Base-by-base conservation (phyloP, 106 monocot genomes). In the Acorus gramineus region DNA sequence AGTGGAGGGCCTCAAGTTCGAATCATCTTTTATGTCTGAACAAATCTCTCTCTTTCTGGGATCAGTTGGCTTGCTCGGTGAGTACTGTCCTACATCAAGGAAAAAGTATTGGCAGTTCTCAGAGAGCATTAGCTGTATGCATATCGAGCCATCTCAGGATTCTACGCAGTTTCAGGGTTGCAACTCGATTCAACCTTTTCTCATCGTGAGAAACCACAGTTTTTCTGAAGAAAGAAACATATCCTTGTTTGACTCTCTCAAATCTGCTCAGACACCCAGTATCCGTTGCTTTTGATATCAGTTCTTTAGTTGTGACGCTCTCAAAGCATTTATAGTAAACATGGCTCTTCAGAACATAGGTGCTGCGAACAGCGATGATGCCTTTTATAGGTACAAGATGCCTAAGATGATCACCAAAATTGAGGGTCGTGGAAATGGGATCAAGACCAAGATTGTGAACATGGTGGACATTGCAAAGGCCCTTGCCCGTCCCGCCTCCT, bases 311-410 rank as follows among this genome's bases (percentile, higher is more conserved):
- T 28, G 28, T 1, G 28, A 28, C 28, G 1, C 28, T 28, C 28
- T 28, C 28, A 28, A 28, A 28, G 28, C 1, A 52, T 3, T 9
- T 61, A 7, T 3, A 66, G 55, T 55, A 55, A 80, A 71, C 69
- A 90, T 90, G 86, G 77, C 85, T 52, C 55, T 86, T 46, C 86
- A 74, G 53, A 90, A 86, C 52, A 90, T 90, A 46, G 90, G 90
- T 56, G 90, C 90, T 52, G 64, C 77, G 61, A 90, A 83, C 78
- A 86, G 80, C 2, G 90, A 90, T 50, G 90, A 86, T 76, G 90
- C 90, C 76, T 90, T 90, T 58, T 90, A 90, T 50, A 72, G 86
- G 78, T 90, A 90, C 50, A 90, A 90, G 68, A 90, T 90, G 90
- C 83, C 90, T 4, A 90, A 59, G 69, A 90, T 90, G 90, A 76